Evolutionary conservation across 441 rosid genomes (phyloP), one percentile per base, ranked within the genome.

Genomic region (Pelargonium myrrhifolium): DNA sequence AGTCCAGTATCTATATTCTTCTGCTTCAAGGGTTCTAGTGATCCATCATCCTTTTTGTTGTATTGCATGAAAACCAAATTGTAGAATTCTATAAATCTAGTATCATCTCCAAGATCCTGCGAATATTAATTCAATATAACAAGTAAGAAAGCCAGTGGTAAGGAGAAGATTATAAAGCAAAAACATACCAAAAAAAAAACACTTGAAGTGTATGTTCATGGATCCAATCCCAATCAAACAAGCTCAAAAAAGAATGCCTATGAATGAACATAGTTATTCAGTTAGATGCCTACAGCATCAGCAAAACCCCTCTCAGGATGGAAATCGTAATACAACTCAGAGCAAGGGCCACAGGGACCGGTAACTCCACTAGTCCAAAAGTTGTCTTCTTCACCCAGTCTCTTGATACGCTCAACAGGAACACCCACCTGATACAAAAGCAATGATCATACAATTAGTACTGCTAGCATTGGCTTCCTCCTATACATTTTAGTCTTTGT

Each of bases 331-430:
- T 93, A 93, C 60, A 93, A 82, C 80, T 93, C 98, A 7, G 98
- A 90, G 85, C 97, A 90, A 28, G 97, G 98, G 64, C 96, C 98
- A 77, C 98, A 93, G 65, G 98, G 98, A 63, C 98, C 96, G 58
- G 98, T 89, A 31, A 79, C 75, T 64, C 97, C 98, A 76, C 98
- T 89, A 37, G 79, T 87, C 98, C 98, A 93, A 77, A 93, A 93
- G 83, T 90, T 93, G 76, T 89, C 96, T 14, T 86, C 98, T 79
- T 79, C 87, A 39, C 96, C 97, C 98, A 90, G 85, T 77, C 92
- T 87, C 85, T 86, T 86, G 65, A 93, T 87, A 61, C 76, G 84
- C 43, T 86, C 95, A 72, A 70, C 80, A 51, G 97, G 95, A 77
- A 90, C 88, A 71, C 88, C 89, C 62, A 88, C 80, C 95, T 88